Conservation (phyloP, 371 early-diverging fungal species). For the Rhizopus arrhizus region DNA sequence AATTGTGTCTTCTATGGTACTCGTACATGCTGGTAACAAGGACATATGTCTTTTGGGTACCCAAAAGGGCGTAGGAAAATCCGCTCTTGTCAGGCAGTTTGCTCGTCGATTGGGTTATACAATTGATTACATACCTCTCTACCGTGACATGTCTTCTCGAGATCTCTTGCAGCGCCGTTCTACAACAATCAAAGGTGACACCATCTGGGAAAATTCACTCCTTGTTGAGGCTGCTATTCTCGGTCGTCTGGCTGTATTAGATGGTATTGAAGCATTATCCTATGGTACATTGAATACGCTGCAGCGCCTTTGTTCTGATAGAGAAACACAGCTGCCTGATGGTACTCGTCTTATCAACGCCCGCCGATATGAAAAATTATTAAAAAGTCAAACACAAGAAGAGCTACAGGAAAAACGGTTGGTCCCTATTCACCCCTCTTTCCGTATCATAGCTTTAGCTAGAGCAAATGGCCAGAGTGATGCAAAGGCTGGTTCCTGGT, state of each 20-base stretch:
- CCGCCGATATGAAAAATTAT: slow-evolving; percentile 60
- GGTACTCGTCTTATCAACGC: slow-evolving; percentile 66
- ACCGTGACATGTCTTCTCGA: slow-evolving; percentile 84
- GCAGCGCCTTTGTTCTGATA: slow-evolving; percentile 69
- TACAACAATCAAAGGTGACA: slow-evolving; percentile 75
- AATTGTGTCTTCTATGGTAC: slow-evolving; percentile 66
- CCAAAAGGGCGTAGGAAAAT: slow-evolving; percentile 78
- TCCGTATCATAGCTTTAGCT: slow-evolving; percentile 78
- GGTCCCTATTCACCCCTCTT: slow-evolving; percentile 71
- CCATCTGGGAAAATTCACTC: slow-evolving; percentile 74
- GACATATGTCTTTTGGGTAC: slow-evolving; percentile 78
- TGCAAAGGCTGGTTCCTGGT: slow-evolving; percentile 65
- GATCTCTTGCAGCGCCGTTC: slow-evolving; percentile 82
- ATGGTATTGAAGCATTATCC: slow-evolving; percentile 74
- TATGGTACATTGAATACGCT: slow-evolving; percentile 75
- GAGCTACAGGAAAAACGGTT: slow-evolving; percentile 56
- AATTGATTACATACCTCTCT: slow-evolving; percentile 74
- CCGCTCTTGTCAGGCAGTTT: slow-evolving; percentile 72
- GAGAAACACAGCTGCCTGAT: slow-evolving; percentile 77
- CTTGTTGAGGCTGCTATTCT: slow-evolving; percentile 76
- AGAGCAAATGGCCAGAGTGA: slow-evolving; percentile 55
- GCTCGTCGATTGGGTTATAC: slow-evolving; percentile 71
- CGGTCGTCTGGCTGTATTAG: slow-evolving; percentile 75
- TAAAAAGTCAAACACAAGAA: slow-evolving; percentile 48
- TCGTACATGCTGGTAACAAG: slow-evolving; percentile 65